Evolutionary conservation across 768 basidiomycete genomes (phyloP).

Genomic region (Fistulinella prunicolor): DNA sequence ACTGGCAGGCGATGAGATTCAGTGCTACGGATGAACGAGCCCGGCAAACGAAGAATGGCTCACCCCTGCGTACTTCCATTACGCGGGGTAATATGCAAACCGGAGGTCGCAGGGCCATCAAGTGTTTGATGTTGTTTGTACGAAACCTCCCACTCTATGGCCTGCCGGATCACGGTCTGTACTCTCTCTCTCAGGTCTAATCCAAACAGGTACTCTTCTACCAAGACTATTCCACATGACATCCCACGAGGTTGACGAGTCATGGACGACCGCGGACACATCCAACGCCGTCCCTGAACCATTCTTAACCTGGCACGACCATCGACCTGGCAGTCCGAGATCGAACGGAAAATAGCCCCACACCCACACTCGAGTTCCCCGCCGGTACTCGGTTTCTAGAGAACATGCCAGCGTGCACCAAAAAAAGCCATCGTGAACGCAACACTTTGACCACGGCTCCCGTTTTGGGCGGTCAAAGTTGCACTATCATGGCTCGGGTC

Average conservation of each 20-base stretch:
- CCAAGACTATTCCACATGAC: conserved; percentile 14
- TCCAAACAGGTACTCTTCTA: neutral
- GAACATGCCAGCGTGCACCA: neutral
- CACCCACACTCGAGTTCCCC: too few species aligned
- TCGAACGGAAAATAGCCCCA: too few species aligned
- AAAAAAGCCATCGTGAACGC: conserved; percentile 1
- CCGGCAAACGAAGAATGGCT: neutral
- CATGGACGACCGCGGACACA: neutral
- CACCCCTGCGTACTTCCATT: neutral
- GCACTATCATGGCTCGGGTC: conserved; percentile 8
- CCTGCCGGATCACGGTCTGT: conserved; percentile 12
- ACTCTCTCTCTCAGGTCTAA: neutral
- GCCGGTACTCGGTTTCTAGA: conserved; percentile 6
- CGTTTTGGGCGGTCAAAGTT: conserved; percentile 2
- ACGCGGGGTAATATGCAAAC: neutral
- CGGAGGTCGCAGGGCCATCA: too few species aligned
- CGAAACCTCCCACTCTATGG: neutral
- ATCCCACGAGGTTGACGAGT: conserved; percentile 9
- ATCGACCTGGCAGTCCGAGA: neutral
- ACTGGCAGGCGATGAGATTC: too few species aligned
- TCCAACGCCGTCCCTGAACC: conserved; percentile 6
- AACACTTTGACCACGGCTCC: neutral
- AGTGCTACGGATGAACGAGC: neutral
- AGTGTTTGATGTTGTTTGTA: conserved; percentile 12
- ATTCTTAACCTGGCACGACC: neutral